These are phyloP conservation scores for Chytridiales sp. DNA, from an alignment of 371 early-diverging fungal species.

Conservation along the genomic window DNA sequence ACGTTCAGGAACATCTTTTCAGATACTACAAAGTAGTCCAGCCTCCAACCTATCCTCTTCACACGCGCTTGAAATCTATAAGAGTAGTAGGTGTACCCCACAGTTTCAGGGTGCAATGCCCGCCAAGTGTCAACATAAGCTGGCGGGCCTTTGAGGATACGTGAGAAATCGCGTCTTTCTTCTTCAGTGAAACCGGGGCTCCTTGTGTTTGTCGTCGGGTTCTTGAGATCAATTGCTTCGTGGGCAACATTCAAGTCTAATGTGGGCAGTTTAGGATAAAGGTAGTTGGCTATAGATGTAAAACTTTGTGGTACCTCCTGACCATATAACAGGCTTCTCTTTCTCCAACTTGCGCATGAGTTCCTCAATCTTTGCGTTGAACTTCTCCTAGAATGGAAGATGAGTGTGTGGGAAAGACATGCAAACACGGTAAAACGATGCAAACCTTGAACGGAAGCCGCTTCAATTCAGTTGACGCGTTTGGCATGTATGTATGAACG, in stretches of 20 bases:
- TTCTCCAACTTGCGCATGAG: constrained; percentile 68
- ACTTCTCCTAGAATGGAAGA: constrained; percentile 64
- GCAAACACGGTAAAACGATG: no score
- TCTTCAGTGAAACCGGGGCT: constrained; percentile 84
- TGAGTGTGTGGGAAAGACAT: no score
- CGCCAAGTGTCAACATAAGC: constrained; percentile 78
- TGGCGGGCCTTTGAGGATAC: constrained; percentile 54
- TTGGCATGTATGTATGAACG: constrained; percentile 60
- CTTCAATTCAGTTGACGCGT: constrained; percentile 73
- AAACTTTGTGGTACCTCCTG: constrained; percentile 57
- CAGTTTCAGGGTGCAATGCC: constrained; percentile 65
- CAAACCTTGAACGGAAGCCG: constrained; percentile 52
- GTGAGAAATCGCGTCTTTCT: constrained; percentile 75
- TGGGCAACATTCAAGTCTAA: constrained; percentile 88
- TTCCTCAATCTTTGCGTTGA: constrained; percentile 67
- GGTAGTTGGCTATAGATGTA: background rate
- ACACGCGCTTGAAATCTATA: constrained; percentile 72
- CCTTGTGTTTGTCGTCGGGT: constrained; percentile 74
- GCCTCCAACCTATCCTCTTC: constrained; percentile 83
- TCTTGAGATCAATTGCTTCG: constrained; percentile 73
- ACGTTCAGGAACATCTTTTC: constrained; percentile 33
- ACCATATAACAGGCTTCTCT: constrained; percentile 76
- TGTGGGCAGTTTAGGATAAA: background rate
- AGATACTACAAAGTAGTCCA: constrained; percentile 12
- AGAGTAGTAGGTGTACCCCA: constrained; percentile 78